Conservation (phyloP, 2,329 filamentous ascomycete species). For the Fusarium subglutinans region DNA sequence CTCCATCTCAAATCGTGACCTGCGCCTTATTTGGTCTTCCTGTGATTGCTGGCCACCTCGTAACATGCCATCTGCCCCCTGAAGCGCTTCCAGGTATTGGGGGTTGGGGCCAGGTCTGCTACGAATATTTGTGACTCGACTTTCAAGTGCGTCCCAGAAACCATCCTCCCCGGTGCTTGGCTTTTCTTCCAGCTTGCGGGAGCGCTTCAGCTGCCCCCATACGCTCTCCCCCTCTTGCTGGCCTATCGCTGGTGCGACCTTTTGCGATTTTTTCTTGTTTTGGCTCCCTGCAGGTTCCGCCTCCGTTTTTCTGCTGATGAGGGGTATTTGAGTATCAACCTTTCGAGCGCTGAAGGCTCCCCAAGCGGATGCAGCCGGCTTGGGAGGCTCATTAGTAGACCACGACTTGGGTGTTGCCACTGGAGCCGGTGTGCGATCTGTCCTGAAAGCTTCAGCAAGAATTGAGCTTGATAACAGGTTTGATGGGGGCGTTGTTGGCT, state of each 20-base stretch:
- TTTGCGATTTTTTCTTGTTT: background rate
- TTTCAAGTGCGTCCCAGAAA: constrained; percentile 41
- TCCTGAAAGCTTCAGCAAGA: constrained; percentile 48
- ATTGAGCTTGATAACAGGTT: constrained; percentile 41
- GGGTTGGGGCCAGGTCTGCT: constrained; percentile 1
- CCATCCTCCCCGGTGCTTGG: background rate
- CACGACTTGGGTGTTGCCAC: constrained; percentile 42
- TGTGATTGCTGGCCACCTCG: constrained; percentile 1
- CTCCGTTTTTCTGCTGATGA: background rate
- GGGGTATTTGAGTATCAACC: constrained; percentile 33
- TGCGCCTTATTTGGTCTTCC: constrained; percentile 38
- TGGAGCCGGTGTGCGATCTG: constrained; percentile 38
- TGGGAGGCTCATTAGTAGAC: constrained; percentile 25
- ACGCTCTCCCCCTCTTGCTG: constrained; percentile 7
- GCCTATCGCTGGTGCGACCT: background rate
- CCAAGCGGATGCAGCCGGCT: constrained; percentile 24
- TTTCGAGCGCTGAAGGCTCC: constrained; percentile 38
- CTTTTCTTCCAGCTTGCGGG: constrained; percentile 10
- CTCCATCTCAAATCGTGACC: constrained; percentile 46
- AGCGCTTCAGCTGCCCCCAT: constrained; percentile 41
- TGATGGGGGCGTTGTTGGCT: background rate
- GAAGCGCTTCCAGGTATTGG: background rate
- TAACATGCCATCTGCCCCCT: background rate
- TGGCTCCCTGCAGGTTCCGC: background rate
- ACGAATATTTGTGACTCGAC: constrained; percentile 33